Evolutionary conservation across 768 basidiomycete species (phyloP), one percentile per base, ranked within the genome.

Genomic region (Chiua virens): DNA sequence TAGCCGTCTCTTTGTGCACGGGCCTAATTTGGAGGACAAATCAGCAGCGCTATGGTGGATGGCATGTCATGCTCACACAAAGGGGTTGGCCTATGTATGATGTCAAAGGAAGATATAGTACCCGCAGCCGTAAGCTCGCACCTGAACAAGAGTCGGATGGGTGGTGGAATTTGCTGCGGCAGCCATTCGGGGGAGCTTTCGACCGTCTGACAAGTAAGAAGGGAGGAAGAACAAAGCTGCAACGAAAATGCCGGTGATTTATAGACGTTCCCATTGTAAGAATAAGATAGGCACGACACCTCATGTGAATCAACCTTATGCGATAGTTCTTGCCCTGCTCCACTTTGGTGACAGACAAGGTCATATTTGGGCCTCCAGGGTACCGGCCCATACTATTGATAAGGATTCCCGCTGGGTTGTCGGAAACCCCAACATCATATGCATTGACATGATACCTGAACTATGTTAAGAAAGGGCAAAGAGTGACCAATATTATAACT

Each of bases 151-250:
- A 22, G 80, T 85, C 11, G 80, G 82, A 59, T 83, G 77, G 8
- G 80, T 65, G 17, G 79, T 71, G 45, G 83, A 85, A 63, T 86
- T 86, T 39, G 77, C 80, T 60, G 68, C 66, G 36, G 83, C 85
- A 17, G 84, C 83, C 80, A 85, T 85, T 49, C 6, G 30, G 13
- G 13, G 11, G 30, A 30, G 30, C 13, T 30, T 30, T 30, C 30
- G 13, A 13, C 30, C 30, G 45, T 41, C 38, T 25, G 28, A 38
- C 17, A 18, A 37, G 32, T 9, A 30, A 44, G 39, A 22, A 13
- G 30, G 11, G 23, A 47, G 21, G n/a, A 28, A 21, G 11, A 36
- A 22, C 15, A 13, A 57, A n/a, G 34, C 32, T 25, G 42, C 8
- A 34, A 27, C 15, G 27, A 42, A 22, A 21, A 35, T n/a, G 4